Percentiles rank a stretch among this genome's conserved stretches.
These are phyloP conservation scores for Corylus avellana DNA, from an alignment of 306 rosid genomes.

Conservation along the genomic window DNA sequence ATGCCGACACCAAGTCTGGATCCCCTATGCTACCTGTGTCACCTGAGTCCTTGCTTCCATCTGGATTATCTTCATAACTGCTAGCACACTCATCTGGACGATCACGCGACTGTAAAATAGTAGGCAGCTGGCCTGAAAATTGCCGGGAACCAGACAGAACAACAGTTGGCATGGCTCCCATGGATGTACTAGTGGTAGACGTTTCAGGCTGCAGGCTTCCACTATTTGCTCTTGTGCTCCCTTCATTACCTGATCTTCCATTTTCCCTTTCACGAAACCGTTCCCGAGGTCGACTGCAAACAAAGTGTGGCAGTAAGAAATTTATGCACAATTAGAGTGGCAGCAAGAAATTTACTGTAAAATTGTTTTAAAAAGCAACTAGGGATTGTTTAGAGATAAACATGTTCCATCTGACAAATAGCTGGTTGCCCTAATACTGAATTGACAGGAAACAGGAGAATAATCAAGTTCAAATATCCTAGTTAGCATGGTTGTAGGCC, in stretches of 20 bases:
- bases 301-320: neutral
- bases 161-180: slow-evolving; percentile 53
- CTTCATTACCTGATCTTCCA: slow-evolving; percentile 77
- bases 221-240: slow-evolving; percentile 53
- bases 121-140: slow-evolving; percentile 75
- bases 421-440: neutral
- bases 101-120: slow-evolving; percentile 85
- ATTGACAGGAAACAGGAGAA: neutral
- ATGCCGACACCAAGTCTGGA: slow-evolving; percentile 71
- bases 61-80: slow-evolving; percentile 74
- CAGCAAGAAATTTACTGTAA: neutral
- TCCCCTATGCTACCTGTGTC: slow-evolving; percentile 86
- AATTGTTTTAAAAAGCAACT: neutral
- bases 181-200: slow-evolving; percentile 52
- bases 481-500: neutral
- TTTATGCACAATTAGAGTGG: neutral
- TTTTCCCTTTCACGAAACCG: slow-evolving; percentile 92
- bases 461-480: neutral
- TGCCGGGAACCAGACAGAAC: slow-evolving; percentile 71
- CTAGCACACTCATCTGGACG: slow-evolving; percentile 76
- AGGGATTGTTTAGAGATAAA: neutral
- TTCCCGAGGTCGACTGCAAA: slow-evolving; percentile 79
- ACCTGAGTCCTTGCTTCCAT: slow-evolving; percentile 92
- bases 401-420: neutral
- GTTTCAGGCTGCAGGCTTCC: slow-evolving; percentile 69